Base-by-base conservation (phyloP, 1,284 basidiomycete genomes). In the Naganishia cerealis region DNA sequence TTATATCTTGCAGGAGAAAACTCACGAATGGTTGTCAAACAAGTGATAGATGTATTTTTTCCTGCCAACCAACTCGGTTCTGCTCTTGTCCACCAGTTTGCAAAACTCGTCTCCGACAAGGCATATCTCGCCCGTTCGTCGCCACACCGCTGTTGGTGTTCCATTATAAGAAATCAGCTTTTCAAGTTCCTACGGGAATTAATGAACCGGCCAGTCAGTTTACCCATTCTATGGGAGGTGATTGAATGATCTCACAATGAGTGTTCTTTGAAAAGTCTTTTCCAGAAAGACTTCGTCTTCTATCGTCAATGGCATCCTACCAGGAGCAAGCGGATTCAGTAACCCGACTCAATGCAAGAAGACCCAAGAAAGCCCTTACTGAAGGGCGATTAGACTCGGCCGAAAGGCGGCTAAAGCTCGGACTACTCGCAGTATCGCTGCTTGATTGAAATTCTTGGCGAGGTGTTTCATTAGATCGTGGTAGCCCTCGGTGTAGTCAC, bases 71-170 rank as follows among this genome's bases (percentile, higher is more conserved):
- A 97, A 84, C 72, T 96, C 92, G 69, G 90, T 88, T 16, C 62
- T 56, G 48, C 55, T 71, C 42, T 56, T 66, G 78, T 89, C 86
- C 18, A 87, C 86, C 70, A 99, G 84, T 85, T 93, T 90, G 79
- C 90, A 93, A 77, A 99, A 99, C 81, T 99, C 94, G 1, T 93
- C 90, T 0, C 94, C 94, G 54, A 95, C 95, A 53, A 96, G 87
- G 76, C 92, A 94, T 46, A 99, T 93, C 82, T 99, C 96, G 76
- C 95, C 95, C 18, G 96, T 99, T 58, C 95, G 85, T 39, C 95
- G 88, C 95, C 95, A 99, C 1, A 97, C 91, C n/a, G 96, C 93
- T 0, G 95, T 99, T 2, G 95, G 96, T n/a, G 96, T 99, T 6
- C 95, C 96, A 71, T 91, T 94, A 79, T 93, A 96, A 53, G 92